Conservation (phyloP, 169 alveolate genomes). For the Cytauxzoon felis region DNA sequence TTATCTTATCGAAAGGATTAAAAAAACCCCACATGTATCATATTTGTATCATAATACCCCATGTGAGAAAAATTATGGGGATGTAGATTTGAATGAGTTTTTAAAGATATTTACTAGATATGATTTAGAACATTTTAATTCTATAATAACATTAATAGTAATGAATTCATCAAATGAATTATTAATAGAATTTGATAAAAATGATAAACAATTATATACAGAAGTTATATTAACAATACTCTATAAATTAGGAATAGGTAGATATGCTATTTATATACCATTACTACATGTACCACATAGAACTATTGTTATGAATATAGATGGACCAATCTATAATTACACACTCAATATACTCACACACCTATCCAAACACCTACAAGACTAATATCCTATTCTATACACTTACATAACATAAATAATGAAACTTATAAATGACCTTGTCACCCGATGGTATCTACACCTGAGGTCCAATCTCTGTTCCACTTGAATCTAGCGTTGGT, state of each 20-base stretch:
- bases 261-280: slow-evolving; percentile 57
- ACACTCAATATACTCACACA: slow-evolving; percentile 32
- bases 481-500: too few species aligned
- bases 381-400: background rate
- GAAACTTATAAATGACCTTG: too few species aligned
- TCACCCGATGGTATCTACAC: too few species aligned
- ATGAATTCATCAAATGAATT: slow-evolving; percentile 9
- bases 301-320: slow-evolving; percentile 25
- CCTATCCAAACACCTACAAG: slow-evolving; percentile 4
- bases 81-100: background rate
- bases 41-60: background rate
- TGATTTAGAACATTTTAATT: slow-evolving; percentile 22
- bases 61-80: background rate
- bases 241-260: slow-evolving; percentile 9
- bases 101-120: slow-evolving; percentile 10
- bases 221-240: slow-evolving; percentile 37
- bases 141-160: slow-evolving; percentile 18
- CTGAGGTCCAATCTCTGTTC: too few species aligned
- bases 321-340: slow-evolving; percentile 2
- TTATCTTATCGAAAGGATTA: slow-evolving; percentile 3
- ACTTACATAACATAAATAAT: background rate
- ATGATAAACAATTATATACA: slow-evolving; percentile 17
- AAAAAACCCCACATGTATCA: slow-evolving; percentile 19
- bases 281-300: slow-evolving; percentile 52
- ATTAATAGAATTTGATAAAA: background rate